These are phyloP conservation scores for Raddia distichophylla DNA, from an alignment of 176 grass and related monocot species.

Conservation along the genomic window DNA sequence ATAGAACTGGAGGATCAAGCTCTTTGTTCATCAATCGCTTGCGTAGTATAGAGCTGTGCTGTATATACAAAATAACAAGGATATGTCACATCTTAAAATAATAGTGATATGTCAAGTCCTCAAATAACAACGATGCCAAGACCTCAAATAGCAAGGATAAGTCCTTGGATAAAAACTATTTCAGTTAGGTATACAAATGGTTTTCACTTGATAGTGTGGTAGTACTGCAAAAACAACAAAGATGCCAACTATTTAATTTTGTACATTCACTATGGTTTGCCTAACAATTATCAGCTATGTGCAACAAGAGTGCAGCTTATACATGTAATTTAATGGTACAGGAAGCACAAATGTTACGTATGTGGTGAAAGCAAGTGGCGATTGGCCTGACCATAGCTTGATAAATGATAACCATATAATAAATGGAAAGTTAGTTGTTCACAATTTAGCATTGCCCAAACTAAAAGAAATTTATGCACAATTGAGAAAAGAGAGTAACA, in stretches of 20 bases:
- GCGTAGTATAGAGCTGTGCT: slow-evolving; percentile 69
- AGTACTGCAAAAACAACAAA: background rate
- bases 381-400: background rate
- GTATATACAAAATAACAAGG: slow-evolving; percentile 45
- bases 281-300: slow-evolving; percentile 14
- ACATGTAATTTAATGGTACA: background rate
- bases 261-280: background rate
- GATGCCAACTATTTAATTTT: slow-evolving; percentile 12
- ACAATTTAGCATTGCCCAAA: background rate
- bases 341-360: background rate
- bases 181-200: slow-evolving; percentile 2
- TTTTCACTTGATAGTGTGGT: slow-evolving; percentile 12
- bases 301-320: background rate
- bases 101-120: background rate
- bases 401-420: slow-evolving; percentile 22
- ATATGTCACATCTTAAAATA: background rate
- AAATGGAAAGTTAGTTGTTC: slow-evolving; percentile 14
- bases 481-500: background rate
- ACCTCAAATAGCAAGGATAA: background rate
- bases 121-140: background rate
- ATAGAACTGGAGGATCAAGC: slow-evolving; percentile 73
- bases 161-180: background rate
- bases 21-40: slow-evolving; percentile 83
- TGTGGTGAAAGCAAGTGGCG: background rate
- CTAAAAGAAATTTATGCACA: background rate